These are phyloP conservation scores for Trametes versicolor DNA, from an alignment of 1,284 basidiomycete species.

Conservation along the genomic window DNA sequence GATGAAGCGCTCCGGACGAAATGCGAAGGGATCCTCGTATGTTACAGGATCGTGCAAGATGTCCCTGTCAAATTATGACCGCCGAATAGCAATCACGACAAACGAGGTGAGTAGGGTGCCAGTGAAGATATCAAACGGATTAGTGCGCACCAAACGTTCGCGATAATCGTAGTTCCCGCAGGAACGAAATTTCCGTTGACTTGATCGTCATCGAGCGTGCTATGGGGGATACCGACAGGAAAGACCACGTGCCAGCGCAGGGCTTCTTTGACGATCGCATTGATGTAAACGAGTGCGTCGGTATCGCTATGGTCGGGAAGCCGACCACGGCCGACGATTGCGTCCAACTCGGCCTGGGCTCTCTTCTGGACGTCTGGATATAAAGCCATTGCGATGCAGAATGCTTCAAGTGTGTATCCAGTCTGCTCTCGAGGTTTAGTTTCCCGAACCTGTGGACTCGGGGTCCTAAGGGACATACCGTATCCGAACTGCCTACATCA, in stretches of 20 bases:
- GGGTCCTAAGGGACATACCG: not conserved
- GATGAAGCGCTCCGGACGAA: conserved; percentile 20
- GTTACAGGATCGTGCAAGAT: conserved; percentile 16
- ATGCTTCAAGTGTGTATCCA: conserved; percentile 26
- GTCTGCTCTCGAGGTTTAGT: not conserved
- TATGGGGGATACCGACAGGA: conserved; percentile 15
- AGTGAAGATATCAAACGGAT: not conserved
- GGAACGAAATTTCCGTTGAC: conserved; percentile 34
- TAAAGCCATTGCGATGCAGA: conserved; percentile 43
- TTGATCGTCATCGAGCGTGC: conserved; percentile 20
- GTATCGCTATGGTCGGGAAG: conserved; percentile 45
- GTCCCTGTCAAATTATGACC: conserved; percentile 36
- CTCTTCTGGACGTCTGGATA: conserved; percentile 43
- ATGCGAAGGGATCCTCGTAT: conserved; percentile 9
- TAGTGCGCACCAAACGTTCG: conserved; percentile 34
- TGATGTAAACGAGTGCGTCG: conserved; percentile 44
- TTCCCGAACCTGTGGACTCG: too few species aligned
- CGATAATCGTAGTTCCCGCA: conserved; percentile 31
- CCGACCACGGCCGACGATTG: conserved; percentile 40
- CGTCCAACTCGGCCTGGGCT: conserved; percentile 47
- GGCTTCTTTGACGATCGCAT: conserved; percentile 45
- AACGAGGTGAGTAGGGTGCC: not conserved
- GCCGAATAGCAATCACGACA: too few species aligned
- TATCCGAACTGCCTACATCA: too few species aligned
- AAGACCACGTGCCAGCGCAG: conserved; percentile 25